Conservation (phyloP, 2,329 filamentous ascomycete species). For the Fulvia fulva region DNA sequence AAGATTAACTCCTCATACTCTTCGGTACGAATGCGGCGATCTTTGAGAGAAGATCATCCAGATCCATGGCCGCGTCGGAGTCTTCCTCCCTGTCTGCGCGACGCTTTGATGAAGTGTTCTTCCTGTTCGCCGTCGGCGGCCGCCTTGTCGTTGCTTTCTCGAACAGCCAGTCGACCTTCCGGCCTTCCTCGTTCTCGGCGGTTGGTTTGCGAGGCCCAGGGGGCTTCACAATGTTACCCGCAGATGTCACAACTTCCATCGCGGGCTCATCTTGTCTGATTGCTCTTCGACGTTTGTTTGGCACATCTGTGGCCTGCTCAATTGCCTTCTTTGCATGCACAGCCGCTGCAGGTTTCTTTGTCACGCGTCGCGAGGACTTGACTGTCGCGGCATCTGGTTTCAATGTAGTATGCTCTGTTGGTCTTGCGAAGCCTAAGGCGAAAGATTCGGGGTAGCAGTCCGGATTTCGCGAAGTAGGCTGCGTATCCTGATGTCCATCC, state of each 20-base stretch:
- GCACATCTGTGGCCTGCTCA: not conserved
- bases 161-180: slow-evolving; percentile 27
- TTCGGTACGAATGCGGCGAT: slow-evolving; percentile 22
- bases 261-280: not conserved
- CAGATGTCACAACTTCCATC: not conserved
- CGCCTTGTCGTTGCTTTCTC: not conserved
- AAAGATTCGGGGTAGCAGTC: not conserved
- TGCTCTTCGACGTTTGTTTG: not conserved
- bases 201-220: not conserved
- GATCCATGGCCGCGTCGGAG: slow-evolving; percentile 17
- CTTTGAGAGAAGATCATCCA: slow-evolving; percentile 29
- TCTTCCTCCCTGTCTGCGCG: not conserved
- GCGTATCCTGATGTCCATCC: too few species aligned
- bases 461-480: too few species aligned
- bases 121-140: not conserved
- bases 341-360: not conserved
- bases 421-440: not conserved
- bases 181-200: not conserved
- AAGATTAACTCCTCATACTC: not conserved
- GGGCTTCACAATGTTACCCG: not conserved
- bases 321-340: not conserved
- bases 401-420: not conserved
- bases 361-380: not conserved
- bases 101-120: not conserved
- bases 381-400: not conserved